Evolutionary conservation across 768 basidiomycete species (phyloP), one percentile per base, ranked within the genome.

Genomic region (Asterophora parasitica): DNA sequence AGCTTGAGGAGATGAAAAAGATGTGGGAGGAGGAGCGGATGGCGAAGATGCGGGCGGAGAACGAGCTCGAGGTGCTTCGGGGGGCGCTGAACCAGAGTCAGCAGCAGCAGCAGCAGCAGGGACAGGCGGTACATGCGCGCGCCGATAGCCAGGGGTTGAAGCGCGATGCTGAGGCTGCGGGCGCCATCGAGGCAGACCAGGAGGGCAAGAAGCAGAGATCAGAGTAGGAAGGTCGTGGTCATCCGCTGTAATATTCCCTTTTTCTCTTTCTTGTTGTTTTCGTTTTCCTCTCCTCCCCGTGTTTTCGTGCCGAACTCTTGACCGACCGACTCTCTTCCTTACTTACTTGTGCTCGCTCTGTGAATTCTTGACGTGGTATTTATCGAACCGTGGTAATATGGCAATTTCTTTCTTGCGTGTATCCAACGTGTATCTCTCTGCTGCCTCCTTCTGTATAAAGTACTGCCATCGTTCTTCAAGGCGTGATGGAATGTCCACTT

Each of bases 1-100:
- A 91, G 61, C 72, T 92, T 9, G 89, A 90, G 57, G 89, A 91
- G 65, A 73, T 86, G 63, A 81, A 85, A 59, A 71, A 85, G n/a
- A 56, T 83, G 60, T 89, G 87, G 83, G 88, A 89, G 44, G 84
- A 88, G 55, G 89, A 91, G 62, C 75, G 84, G 15, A 68, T 70
- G 45, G 72, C 69, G 3, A 72, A 85, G 27, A 71, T 78, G 62
- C 67, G 83, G 30, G 69, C 77, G 0, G 84, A 88, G 65, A 67
- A 65, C n/a, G 87, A 89, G 60, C 65, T 88, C 11, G 78, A 82
- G 41, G 67, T 72, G 28, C 60, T 86, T 13, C 69, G 76, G 16
- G 75, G 70, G 16, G 51, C 51, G 10, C 44, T 50, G 13, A 50
- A 45, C n/a, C 47, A 48, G 16, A 13, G 16, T 13, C 27, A 36